Evolutionary conservation across 129 eudicot species (phyloP).

Genomic region (Helianthus annuus): HanXRQr2.0-SUNRISE NC_035445.2:93362417-93362916

Average conservation of each 20-base stretch:
- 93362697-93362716: slow-evolving; percentile 77
- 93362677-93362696: slow-evolving; percentile 48
- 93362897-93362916: slow-evolving; percentile 63
- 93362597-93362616: slow-evolving; percentile 54
- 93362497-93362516: too few species aligned
- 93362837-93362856: slow-evolving; percentile 87
- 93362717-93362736: slow-evolving; percentile 53
- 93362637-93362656: slow-evolving; percentile 62
- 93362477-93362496: too few species aligned
- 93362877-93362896: slow-evolving; percentile 67
- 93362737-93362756: slow-evolving; percentile 62
- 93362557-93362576: not conserved
- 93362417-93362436: too few species aligned
- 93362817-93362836: slow-evolving; percentile 48
- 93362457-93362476: too few species aligned
- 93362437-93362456: too few species aligned
- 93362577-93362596: not conserved
- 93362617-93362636: slow-evolving; percentile 66
- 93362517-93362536: too few species aligned
- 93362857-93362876: slow-evolving; percentile 77
- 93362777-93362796: slow-evolving; percentile 54
- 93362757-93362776: slow-evolving; percentile 75
- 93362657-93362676: slow-evolving; percentile 64
- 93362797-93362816: slow-evolving; percentile 55
- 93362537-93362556: not conserved